Conservation (phyloP, 192 early-diverging fungal genomes). For the Gigaspora rosea region DNA sequence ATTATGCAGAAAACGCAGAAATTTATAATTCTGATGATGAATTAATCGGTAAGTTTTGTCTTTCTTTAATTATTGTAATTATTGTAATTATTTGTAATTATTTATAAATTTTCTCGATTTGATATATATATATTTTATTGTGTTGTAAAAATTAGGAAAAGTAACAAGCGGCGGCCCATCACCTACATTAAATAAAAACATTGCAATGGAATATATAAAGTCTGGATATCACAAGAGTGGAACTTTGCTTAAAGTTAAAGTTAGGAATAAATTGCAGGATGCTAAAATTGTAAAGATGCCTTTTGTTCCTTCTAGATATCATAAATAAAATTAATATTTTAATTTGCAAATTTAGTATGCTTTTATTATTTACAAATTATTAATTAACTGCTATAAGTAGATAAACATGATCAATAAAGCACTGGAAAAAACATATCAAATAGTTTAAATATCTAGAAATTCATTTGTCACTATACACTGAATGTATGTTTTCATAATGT, state of each 20-base stretch:
- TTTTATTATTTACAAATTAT: too few species aligned
- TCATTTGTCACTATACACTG: too few species aligned
- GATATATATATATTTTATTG: neutral
- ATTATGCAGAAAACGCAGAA: constrained; percentile 53
- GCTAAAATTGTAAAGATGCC: constrained; percentile 93
- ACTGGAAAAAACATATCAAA: too few species aligned
- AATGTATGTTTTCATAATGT: too few species aligned
- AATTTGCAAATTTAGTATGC: too few species aligned
- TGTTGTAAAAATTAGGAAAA: constrained; percentile 35
- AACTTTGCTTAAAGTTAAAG: constrained; percentile 90
- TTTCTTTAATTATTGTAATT: neutral
- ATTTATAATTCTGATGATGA: constrained; percentile 66
- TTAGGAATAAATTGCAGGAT: constrained; percentile 82
- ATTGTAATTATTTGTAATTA: too few species aligned
- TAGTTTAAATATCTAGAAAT: too few species aligned
- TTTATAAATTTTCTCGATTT: neutral
- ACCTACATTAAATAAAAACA: constrained; percentile 90
- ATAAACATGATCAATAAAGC: too few species aligned
- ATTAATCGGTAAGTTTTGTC: constrained; percentile 57
- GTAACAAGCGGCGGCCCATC: constrained; percentile 93
- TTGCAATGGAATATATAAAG: constrained; percentile 96
- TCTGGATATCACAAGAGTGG: constrained; percentile 87
- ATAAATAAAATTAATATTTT: constrained; percentile 48
- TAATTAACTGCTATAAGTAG: too few species aligned
- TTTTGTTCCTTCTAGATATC: constrained; percentile 84